Percentiles rank a stretch among this genome's conserved stretches.
phyloP scores from a whole-genome alignment of 331 rosid genomes.

The Acacia pycnantha region DNA sequence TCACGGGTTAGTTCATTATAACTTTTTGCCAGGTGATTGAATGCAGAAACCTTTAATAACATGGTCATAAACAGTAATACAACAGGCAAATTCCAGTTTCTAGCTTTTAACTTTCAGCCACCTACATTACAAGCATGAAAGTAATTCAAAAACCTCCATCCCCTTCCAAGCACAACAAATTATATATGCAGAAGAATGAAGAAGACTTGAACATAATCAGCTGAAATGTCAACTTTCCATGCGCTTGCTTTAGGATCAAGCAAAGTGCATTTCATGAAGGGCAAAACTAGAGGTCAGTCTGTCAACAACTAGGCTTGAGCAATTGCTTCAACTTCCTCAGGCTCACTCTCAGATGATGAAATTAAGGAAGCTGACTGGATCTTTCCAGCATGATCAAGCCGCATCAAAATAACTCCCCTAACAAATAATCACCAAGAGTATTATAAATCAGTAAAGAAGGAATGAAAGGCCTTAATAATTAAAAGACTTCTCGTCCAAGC shows the following conservation, averaged over 20 bases:
- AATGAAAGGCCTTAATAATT: neutral
- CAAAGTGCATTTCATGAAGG: slow-evolving; percentile 16
- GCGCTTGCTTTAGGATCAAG: slow-evolving; percentile 26
- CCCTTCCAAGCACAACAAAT: neutral
- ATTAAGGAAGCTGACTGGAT: slow-evolving; percentile 94
- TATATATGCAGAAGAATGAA: slow-evolving; percentile 5
- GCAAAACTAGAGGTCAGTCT: slow-evolving; percentile 9
- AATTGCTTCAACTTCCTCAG: slow-evolving; percentile 53
- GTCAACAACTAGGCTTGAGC: slow-evolving; percentile 39
- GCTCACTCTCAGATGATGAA: slow-evolving; percentile 58
- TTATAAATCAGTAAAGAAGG: slow-evolving; percentile 7
- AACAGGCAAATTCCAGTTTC: neutral
- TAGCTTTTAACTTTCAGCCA: neutral
- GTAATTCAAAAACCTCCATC: neutral
- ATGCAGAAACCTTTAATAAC: neutral
- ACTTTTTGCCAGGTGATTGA: too few species aligned
- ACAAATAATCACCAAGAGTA: neutral
- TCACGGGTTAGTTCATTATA: too few species aligned
- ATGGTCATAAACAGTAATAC: neutral
- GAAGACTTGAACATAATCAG: neutral
- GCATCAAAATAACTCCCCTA: slow-evolving; percentile 97
- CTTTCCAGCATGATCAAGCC: slow-evolving; percentile 89
- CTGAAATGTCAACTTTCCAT: neutral
- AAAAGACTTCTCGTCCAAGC: neutral
- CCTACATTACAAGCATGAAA: slow-evolving; percentile 1